Evolutionary conservation across 192 early-diverging fungal species (phyloP), one percentile per base, ranked within the genome.

Genomic region (Mortierella alpina): DNA sequence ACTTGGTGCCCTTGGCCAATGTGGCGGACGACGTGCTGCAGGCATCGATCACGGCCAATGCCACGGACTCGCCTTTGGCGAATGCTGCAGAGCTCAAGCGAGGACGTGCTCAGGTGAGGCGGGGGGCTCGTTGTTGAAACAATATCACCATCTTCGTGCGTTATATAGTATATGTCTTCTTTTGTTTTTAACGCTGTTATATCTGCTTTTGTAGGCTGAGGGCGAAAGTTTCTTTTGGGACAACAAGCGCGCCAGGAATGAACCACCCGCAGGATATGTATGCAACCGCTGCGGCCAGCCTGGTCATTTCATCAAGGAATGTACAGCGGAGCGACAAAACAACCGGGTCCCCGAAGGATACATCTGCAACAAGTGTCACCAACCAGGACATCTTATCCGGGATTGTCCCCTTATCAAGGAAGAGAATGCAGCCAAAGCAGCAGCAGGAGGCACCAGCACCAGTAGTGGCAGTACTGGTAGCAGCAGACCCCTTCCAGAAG

Each of bases 1-100:
- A 96, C 55, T 75, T 95, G 20, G 86, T 81, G 2, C 95, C 96
- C 13, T 70, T 95, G 56, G 67, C 88, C 8, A 75, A 57, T 68
- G 65, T 70, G 56, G 23, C 40, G 47, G 40, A 70, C 52, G 57
- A 84, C 57, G 41, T 56, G 60, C 2, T 74, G 88, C 20, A 58
- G 59, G 10, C 53, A 53, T 22, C 65, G 31, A 47, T 93, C 90
- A 50, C 49, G 88, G 59, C 95, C 90, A 1, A 62, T 50, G 20
- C 89, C 66, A 76, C 92, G 86, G 18, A 86, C 86, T 68, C 61
- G 59, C 45, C 77, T 52, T 40, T 84, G 80, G 73, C 64, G 31
- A 50, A 72, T 47, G 46, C 69, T 46, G 72, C 76, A 13, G 74
- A 78, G 20, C 47, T 63, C 23, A 75, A 87, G 58, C 65, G 70